Evolutionary conservation across 192 early-diverging fungal genomes (phyloP), one percentile per base, ranked within the genome.

Genomic region (Coemansia sp.): DNA sequence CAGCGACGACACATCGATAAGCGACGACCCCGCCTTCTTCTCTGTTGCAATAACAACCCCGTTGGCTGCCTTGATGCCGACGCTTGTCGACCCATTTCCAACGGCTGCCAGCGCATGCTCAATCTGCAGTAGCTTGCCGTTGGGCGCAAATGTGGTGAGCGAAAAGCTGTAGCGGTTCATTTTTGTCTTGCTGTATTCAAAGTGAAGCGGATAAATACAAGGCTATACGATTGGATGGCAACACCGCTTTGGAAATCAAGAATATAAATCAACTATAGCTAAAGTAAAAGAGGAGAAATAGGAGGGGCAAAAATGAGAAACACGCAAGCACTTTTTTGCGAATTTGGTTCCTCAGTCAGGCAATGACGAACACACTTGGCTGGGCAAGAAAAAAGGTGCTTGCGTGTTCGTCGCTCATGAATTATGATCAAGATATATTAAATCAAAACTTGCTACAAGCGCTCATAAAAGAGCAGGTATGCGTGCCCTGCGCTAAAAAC

Each of bases 81-180:
- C 89, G 62, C 88, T 88, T 8, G 95, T 97, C 19, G 94, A 86
- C 58, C 95, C 95, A 70, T 87, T 86, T 37, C 82, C 77, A 2
- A 99, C 97, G 14, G 94, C 96, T 59, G 85, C 94, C 57, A 99
- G 83, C 0, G 97, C 97, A 81, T 99, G 89, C 78, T 98, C 97
- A 72, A 99, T 99, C 84, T 99, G 97, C 47, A 94, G 92, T 56
- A 99, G 89, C 82, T 99, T 98, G 65, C 97, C 97, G 25, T 95
- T 94, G 11, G 96, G 96, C 69, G 95, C 94, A 87, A 99, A 99
- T 41, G 97, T 99, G 22, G 97, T 99, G 57, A 99, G 87, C 34
- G 95, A 98, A 85, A 99, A 99, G 52, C 92, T 92, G 71, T 96
- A 96, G 68, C 89, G 84, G 72, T 68, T 65, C 72, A 72, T 72